Evolutionary conservation across 2,329 filamentous ascomycete species (phyloP).

Genomic region (Ramularia endophylla): DNA sequence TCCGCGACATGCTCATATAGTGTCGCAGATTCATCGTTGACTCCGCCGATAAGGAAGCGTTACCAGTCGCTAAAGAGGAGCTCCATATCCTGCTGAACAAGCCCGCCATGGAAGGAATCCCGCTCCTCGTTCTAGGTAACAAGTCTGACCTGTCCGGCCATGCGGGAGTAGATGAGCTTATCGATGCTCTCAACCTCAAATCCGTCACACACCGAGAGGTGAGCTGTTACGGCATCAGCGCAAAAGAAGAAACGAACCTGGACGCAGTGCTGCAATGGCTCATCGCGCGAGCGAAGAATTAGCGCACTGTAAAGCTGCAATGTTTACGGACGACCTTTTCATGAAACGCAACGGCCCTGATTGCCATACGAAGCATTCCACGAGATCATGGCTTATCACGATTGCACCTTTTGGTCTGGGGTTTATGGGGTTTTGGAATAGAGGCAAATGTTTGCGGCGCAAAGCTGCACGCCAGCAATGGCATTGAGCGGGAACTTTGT

Average conservation of each 20-base stretch:
- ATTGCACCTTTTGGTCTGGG: neutral
- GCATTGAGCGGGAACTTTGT: constrained; percentile 11
- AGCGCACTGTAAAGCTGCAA: constrained; percentile 6
- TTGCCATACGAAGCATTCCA: constrained; percentile 13
- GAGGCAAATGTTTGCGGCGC: constrained; percentile 18
- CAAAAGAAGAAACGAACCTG: constrained; percentile 97
- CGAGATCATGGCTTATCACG: constrained; percentile 3
- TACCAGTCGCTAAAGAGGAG: constrained; percentile 85
- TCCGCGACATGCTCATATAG: constrained; percentile 3
- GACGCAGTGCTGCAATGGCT: constrained; percentile 96
- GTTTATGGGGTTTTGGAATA: constrained; percentile 16
- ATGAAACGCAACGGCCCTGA: constrained; percentile 17
- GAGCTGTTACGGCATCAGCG: constrained; percentile 97
- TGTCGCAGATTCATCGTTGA: constrained; percentile 79
- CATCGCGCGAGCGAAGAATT: constrained; percentile 79
- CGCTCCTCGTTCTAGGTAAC: constrained; percentile 89
- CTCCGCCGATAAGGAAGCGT: constrained; percentile 74
- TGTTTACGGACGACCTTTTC: constrained; percentile 11
- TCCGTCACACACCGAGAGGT: constrained; percentile 87
- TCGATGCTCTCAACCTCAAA: constrained; percentile 86
- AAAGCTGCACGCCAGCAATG: constrained; percentile 34
- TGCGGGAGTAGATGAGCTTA: constrained; percentile 88
- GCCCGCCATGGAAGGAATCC: constrained; percentile 79
- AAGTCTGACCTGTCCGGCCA: constrained; percentile 94
- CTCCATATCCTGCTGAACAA: constrained; percentile 84